Evolutionary conservation across 2,329 filamentous ascomycete species (phyloP).

Genomic region (Gaeumannomyces tritici): DNA sequence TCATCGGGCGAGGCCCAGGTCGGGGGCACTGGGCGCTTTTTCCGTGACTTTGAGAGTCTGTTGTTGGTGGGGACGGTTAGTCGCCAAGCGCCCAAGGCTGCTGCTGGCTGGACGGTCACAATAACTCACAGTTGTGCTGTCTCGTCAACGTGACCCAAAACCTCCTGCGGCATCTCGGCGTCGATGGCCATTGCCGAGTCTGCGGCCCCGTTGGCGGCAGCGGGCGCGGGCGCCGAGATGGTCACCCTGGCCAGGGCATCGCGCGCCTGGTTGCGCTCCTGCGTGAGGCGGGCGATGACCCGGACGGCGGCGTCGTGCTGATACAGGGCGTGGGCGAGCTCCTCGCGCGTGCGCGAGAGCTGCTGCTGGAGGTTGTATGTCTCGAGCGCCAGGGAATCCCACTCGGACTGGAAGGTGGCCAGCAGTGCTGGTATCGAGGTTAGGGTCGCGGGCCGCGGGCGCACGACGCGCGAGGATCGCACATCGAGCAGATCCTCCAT

Average conservation of each 20-base stretch:
- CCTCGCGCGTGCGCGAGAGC: constrained; percentile 80
- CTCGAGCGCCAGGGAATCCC: constrained; percentile 88
- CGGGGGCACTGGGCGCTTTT: constrained; percentile 78
- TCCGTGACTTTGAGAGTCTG: constrained; percentile 78
- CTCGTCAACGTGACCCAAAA: constrained; percentile 66
- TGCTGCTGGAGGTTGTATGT: constrained; percentile 87
- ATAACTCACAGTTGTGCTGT: constrained; percentile 49
- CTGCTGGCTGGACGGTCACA: too few relatives aligned
- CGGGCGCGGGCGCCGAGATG: constrained; percentile 33
- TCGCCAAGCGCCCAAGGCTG: too few relatives aligned
- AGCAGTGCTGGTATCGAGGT: constrained; percentile 95
- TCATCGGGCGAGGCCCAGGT: constrained; percentile 74
- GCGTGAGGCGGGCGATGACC: constrained; percentile 85
- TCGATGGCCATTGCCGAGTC: constrained; percentile 88
- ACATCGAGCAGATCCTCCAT: constrained; percentile 80
- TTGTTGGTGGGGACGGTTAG: not conserved
- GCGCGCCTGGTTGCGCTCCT: constrained; percentile 84
- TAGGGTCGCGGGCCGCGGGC: constrained; percentile 82
- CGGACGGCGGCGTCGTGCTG: constrained; percentile 95
- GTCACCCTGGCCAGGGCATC: constrained; percentile 81
- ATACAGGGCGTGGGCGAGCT: constrained; percentile 87
- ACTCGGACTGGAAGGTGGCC: constrained; percentile 94
- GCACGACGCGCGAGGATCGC: constrained; percentile 73
- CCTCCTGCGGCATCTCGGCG: constrained; percentile 61
- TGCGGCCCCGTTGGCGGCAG: not conserved